phyloP scores from a whole-genome alignment of 805 yeast genomes.

The Candida ortonii region DNA sequence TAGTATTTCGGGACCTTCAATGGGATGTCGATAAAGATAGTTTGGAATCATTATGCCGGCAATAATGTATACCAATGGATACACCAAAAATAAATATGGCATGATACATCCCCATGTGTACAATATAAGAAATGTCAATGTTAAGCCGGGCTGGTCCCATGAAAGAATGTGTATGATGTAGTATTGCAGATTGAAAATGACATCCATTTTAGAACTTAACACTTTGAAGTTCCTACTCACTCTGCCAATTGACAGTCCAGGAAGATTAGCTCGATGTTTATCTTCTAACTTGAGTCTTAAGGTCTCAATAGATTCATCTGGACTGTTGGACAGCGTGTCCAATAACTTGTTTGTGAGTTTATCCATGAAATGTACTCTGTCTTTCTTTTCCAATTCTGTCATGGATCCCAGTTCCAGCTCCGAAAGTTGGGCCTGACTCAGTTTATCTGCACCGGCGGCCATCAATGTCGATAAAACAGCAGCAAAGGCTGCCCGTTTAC shows the following conservation, averaged over 20 bases:
- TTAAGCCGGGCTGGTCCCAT: slow-evolving; percentile 75
- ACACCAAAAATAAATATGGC: slow-evolving; percentile 63
- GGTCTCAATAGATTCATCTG: slow-evolving; percentile 21
- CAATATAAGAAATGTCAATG: slow-evolving; percentile 54
- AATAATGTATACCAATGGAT: slow-evolving; percentile 58
- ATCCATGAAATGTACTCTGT: slow-evolving; percentile 54
- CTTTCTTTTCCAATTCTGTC: slow-evolving; percentile 23
- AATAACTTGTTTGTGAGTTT: slow-evolving; percentile 52
- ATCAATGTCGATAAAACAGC: slow-evolving; percentile 45
- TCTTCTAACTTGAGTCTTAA: slow-evolving; percentile 43
- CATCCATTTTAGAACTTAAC: slow-evolving; percentile 54
- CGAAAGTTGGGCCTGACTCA: slow-evolving; percentile 16
- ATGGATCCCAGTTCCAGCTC: slow-evolving; percentile 9
- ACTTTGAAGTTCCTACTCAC: slow-evolving; percentile 57
- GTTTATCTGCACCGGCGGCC: slow-evolving; percentile 43
- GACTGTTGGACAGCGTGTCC: slow-evolving; percentile 24
- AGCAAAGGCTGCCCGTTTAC: slow-evolving; percentile 33
- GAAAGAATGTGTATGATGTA: slow-evolving; percentile 56
- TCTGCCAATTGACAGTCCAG: slow-evolving; percentile 54
- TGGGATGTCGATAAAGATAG: slow-evolving; percentile 66
- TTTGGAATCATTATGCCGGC: slow-evolving; percentile 67
- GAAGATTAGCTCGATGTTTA: slow-evolving; percentile 42
- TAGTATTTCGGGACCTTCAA: slow-evolving; percentile 42
- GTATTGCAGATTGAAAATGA: slow-evolving; percentile 59
- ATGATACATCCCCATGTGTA: slow-evolving; percentile 68